These are phyloP conservation scores for Staphylotrichum tortipilum DNA, from an alignment of 495 filamentous ascomycete genomes.

Conservation along the genomic window DNA sequence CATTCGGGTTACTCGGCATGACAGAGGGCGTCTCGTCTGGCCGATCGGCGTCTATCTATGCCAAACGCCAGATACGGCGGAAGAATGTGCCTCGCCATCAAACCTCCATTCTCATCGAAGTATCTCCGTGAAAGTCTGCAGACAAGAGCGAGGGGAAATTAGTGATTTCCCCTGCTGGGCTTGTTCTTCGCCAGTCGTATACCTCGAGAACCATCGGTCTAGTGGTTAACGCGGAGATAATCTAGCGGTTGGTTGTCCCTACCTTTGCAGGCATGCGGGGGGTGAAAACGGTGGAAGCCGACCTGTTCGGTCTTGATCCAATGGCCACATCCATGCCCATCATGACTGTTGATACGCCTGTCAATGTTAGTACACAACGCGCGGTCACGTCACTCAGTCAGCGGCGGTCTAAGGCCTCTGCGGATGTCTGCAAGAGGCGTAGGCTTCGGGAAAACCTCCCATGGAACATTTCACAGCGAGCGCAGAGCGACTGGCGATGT, in stretches of 20 bases:
- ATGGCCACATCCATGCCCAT: not conserved
- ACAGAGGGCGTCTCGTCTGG: too few species aligned
- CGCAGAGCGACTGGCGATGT: slow-evolving; percentile 35
- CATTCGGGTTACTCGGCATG: too few species aligned
- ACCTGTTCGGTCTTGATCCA: not conserved
- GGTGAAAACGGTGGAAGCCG: not conserved
- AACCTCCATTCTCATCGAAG: slow-evolving; percentile 52
- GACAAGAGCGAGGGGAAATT: slow-evolving; percentile 42
- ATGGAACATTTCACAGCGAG: slow-evolving; percentile 54
- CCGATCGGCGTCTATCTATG: too few species aligned
- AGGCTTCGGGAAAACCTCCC: slow-evolving; percentile 53
- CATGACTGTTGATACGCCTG: not conserved
- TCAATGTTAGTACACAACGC: slow-evolving; percentile 7
- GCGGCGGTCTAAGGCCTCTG: slow-evolving; percentile 13
- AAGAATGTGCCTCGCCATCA: slow-evolving; percentile 63
- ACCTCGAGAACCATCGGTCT: slow-evolving; percentile 60
- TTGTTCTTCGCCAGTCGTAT: slow-evolving; percentile 69
- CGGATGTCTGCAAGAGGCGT: slow-evolving; percentile 15
- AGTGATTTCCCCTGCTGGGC: slow-evolving; percentile 31
- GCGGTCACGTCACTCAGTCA: slow-evolving; percentile 5
- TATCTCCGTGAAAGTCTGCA: slow-evolving; percentile 58
- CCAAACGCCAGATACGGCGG: not conserved
- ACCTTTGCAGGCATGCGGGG: slow-evolving; percentile 4
- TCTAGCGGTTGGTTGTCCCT: slow-evolving; percentile 39
- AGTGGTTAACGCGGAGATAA: slow-evolving; percentile 67